Base-by-base conservation (phyloP, 228 moss, liverwort and hornwort genomes). In the Sphagnum magellanicum region DNA sequence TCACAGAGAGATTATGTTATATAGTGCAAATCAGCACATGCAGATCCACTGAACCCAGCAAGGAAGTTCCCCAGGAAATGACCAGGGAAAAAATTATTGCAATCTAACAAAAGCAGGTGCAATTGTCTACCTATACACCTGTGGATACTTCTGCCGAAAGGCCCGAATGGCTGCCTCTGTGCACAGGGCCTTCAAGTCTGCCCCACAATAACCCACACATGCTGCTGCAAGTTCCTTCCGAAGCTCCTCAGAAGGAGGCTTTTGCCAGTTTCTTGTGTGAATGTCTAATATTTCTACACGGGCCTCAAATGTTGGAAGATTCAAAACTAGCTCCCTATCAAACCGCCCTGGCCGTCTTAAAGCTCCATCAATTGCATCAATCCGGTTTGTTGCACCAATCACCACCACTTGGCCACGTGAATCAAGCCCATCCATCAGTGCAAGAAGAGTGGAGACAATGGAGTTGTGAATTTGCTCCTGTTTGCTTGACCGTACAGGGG, bases 381-480 rank as follows among this genome's bases (percentile, higher is more conserved):
- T 89, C 73, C 91, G 69, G 74, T 91, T 91, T 16, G 91, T 91
- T 60, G 91, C 91, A 59, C 91, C 91, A 79, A 91, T 91, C 64
- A 91, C 91, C 70, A 91, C 91, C 74, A 91, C 91, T 69, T 91
- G 91, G 5, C 91, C 91, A 72, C 91, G 91, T 5, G 91, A 91
- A 75, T 91, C 91, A 69, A 91, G 81, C 59, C 91, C 91, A 52
- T 91, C 91, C 91, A 91, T 91, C 70, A 91, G 79, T 12, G 91
- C 91, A 66, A 91, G 85, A 48, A 91, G 84, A 8, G 91, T 91
- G 67, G 91, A 91, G 67, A 91, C 91, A 61, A 91, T 91, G 53
- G 91, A 91, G 64, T 91, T 92, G 76, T 92, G 91, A 51, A 92
- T 92, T 62, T 92, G 91, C 76, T 92, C 91, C 57, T 92, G 91